phyloP scores from a whole-genome alignment of 2,329 filamentous ascomycete species.

The Pseudohalonectria lignicola region DNA sequence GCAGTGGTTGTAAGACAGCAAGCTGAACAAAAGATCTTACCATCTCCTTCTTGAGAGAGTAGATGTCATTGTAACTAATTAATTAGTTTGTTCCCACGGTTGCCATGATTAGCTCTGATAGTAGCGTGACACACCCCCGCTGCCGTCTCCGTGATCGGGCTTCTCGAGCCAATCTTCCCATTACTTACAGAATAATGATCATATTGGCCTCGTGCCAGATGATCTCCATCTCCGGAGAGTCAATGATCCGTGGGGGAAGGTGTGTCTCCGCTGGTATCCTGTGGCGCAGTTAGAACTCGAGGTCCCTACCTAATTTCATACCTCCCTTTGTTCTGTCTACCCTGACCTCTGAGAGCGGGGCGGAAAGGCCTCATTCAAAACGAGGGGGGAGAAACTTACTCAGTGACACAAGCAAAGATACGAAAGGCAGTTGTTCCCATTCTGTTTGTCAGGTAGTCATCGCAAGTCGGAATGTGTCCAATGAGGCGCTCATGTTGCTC shows the following conservation, averaged over 20 bases:
- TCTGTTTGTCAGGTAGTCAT: constrained; percentile 9
- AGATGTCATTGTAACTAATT: constrained; percentile 10
- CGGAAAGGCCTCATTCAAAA: no score
- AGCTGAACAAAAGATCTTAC: no score
- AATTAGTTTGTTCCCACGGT: no score
- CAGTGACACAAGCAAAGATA: constrained; percentile 8
- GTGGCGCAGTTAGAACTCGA: no score
- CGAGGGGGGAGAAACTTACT: no score
- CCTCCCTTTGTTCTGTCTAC: no score
- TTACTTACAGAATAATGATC: constrained; percentile 10
- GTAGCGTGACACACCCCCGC: no score
- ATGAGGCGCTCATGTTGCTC: constrained; percentile 10
- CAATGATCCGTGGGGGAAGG: constrained; percentile 8
- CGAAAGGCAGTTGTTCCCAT: constrained; percentile 10
- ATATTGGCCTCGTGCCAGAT: constrained; percentile 9
- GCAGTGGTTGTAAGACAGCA: no score
- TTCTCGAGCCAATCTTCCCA: not conserved
- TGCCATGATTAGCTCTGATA: no score
- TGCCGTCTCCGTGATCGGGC: no score
- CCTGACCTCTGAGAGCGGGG: no score
- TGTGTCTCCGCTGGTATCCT: constrained; percentile 6
- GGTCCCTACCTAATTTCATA: no score
- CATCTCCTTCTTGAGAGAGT: constrained; percentile 13
- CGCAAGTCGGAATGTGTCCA: constrained; percentile 7
- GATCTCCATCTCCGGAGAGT: constrained; percentile 8